phyloP scores from a whole-genome alignment of 768 basidiomycete species.

The Auriculariales sp. region DNA sequence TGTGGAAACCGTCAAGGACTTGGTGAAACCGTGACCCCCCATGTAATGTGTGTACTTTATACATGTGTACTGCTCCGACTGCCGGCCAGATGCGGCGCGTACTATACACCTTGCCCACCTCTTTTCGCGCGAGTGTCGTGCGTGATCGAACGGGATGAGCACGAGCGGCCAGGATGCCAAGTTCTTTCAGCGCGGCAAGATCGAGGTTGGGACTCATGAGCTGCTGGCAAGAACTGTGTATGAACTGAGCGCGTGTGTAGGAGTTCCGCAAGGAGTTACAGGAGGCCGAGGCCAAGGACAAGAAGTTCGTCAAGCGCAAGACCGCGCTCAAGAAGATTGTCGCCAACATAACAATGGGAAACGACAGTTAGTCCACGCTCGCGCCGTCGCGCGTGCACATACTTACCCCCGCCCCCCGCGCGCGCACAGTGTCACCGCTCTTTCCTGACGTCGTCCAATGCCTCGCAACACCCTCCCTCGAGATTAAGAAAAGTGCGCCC shows the following conservation, averaged over 20 bases:
- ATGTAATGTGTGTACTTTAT: no score
- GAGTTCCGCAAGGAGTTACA: slow-evolving; percentile 87
- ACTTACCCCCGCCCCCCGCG: slow-evolving; percentile 7
- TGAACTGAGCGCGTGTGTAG: slow-evolving; percentile 24
- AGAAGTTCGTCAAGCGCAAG: slow-evolving; percentile 88
- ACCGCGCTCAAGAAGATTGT: slow-evolving; percentile 93
- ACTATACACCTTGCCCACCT: neutral
- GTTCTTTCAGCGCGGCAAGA: slow-evolving; percentile 85
- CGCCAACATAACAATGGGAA: slow-evolving; percentile 99
- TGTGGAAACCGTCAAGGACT: no score
- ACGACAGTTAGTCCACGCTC: slow-evolving; percentile 66
- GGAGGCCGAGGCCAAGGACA: slow-evolving; percentile 89
- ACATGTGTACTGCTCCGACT: no score
- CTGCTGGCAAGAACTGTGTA: slow-evolving; percentile 12
- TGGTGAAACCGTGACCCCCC: no score
- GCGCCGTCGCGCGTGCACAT: slow-evolving; percentile 10
- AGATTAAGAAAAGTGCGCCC: slow-evolving; percentile 96
- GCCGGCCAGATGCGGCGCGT: no score
- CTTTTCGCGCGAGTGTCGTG: slow-evolving; percentile 1
- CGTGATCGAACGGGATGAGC: slow-evolving; percentile 3
- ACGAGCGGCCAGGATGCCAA: slow-evolving; percentile 66
- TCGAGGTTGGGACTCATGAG: slow-evolving; percentile 41
- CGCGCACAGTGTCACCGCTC: slow-evolving; percentile 66
- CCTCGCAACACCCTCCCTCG: slow-evolving; percentile 83
- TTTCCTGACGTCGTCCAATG: slow-evolving; percentile 95